Base-by-base conservation (phyloP, 2,329 filamentous ascomycete species). In the Penicillium sp. region DNA sequence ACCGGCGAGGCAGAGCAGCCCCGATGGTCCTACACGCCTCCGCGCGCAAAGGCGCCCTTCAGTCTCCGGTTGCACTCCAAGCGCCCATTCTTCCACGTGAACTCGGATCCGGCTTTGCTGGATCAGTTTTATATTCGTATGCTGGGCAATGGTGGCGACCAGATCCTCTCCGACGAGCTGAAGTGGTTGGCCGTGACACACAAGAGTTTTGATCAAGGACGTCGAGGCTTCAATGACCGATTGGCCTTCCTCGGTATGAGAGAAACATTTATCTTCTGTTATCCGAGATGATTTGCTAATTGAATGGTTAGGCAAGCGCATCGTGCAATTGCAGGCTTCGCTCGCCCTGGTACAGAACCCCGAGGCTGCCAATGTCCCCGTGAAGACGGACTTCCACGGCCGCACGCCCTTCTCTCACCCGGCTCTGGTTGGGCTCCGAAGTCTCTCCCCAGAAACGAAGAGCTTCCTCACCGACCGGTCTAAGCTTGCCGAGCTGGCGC, bases 141-240 rank as follows among this genome's bases (percentile, higher is more conserved):
- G 68, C 80, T 98, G 58, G 94, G 93, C 6, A 82, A 82, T 51
- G 87, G 85, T 49, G 91, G 91, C 59, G 86, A 90, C 68, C 85
- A 84, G 69, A 76, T 95, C 75, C 82, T 99, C 60, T 88, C 90
- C 1, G 93, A 97, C 16, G 94, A 99, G 80, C 83, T 95, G 64
- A 98, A 97, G 81, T 99, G 95, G 95, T 82, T 98, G 72, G 93
- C 93, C 33, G 87, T 99, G 58, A 99, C 95, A 67, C 95, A 98
- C 78, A 98, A 98, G 85, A 97, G 93, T 79, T 98, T 97, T 73
- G 94, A 99, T 75, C 93, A 98, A 74, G 95, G 93, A 55, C 84
- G 92, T 72, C 89, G 93, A 82, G 94, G 94, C 0, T 97, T 94
- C 80, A 99, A 99, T 76, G 94, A 97, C 72, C 87, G 92, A 64